Base-by-base conservation (phyloP, 148 eudicot genomes). In the Persicaria tinctoria region DNA sequence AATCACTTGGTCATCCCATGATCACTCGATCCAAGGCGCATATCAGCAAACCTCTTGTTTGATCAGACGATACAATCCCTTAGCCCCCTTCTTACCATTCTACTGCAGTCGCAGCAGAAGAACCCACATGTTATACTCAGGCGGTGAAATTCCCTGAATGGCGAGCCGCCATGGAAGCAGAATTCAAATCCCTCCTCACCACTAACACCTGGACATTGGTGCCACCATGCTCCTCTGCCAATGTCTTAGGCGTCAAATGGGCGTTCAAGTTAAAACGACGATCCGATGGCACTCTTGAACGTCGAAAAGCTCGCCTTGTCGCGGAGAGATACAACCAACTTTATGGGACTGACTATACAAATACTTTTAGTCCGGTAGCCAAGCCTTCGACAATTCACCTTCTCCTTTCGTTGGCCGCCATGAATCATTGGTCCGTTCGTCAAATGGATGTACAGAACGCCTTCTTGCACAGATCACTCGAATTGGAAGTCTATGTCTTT, bases 401-500 rank as follows among this genome's bases (percentile, higher is more conserved):
- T 20, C n/a, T 72, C 2, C 44, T 72, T 0, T 72, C 75, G 4
- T 0, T 72, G 2, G 57, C 44, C 17, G 6, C 45, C 8, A 51
- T 9, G 8, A n/a, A 8, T 1, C 0, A 23, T 1, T 72, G 75
- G 75, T 51, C 12, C 7, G 27, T 72, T 14, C 47, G 56, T 5
- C 75, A 72, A 51, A 27, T 72, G 8, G 75, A 72, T 20, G 18
- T 72, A 6, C 38, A 72, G 18, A 72, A 72, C 17, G 38, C 59
- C 3, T 32, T 72, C 20, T 10, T 72, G 9, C 55, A 72, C 17
- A 6, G 60, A 0, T 2, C 50, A 8, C 20, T 47, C 5, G n/a
- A 45, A 3, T 46, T 51, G 38, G 56, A 47, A 0, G 57, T 51
- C 9, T 72, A 49, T 23, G 51, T 73, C 3, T 10, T 23, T 56